phyloP scores from a whole-genome alignment of 495 filamentous ascomycete genomes.

The Annulohypoxylon stygium region DNA sequence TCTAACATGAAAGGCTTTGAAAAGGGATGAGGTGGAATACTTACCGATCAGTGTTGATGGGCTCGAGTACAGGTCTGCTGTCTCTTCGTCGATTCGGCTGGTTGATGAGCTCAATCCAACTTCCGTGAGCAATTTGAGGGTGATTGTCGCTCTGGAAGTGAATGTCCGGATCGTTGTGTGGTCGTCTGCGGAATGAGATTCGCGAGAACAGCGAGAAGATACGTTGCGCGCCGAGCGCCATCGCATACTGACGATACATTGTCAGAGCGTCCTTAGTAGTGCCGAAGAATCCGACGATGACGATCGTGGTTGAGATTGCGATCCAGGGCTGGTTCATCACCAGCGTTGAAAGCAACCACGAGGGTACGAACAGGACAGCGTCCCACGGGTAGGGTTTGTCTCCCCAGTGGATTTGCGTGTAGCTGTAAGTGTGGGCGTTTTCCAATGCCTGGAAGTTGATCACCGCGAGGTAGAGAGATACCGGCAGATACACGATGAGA shows the following conservation, averaged over 20 bases:
- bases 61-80: not conserved
- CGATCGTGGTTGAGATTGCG: constrained; percentile 67
- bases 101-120: constrained; percentile 19
- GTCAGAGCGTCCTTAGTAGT: constrained; percentile 79
- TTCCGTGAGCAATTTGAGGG: not conserved
- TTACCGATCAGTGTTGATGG: constrained; percentile 6
- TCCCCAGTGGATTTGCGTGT: constrained; percentile 50
- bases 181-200: constrained; percentile 55
- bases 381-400: constrained; percentile 64
- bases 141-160: not conserved
- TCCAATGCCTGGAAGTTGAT: constrained; percentile 61
- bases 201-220: constrained; percentile 13
- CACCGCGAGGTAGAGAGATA: constrained; percentile 71
- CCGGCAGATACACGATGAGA: constrained; percentile 74
- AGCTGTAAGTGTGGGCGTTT: constrained; percentile 67
- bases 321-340: constrained; percentile 77
- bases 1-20: not conserved
- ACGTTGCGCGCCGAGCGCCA: constrained; percentile 63
- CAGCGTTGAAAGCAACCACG: constrained; percentile 55
- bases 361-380: constrained; percentile 72
- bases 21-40: not conserved
- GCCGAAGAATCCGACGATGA: constrained; percentile 85
- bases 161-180: constrained; percentile 41
- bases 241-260: constrained; percentile 73
- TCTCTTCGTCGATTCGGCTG: not conserved